These are phyloP conservation scores for Lecanicillium sp. DNA, from an alignment of 2,329 filamentous ascomycete species.

Conservation along the genomic window DNA sequence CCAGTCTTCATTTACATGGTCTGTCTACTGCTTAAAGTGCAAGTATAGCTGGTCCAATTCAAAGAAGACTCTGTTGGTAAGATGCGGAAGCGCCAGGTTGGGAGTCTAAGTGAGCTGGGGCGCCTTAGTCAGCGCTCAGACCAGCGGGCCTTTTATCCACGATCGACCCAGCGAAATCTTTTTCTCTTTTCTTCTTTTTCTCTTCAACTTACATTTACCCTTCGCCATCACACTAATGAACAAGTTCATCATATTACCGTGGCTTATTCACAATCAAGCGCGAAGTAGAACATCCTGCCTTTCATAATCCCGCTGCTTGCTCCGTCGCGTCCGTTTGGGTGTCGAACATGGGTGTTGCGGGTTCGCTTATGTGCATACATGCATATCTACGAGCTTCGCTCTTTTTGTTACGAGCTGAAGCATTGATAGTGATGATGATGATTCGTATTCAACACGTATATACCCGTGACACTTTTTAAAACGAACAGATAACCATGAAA, in stretches of 20 bases:
- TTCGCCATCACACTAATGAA: constrained; percentile 33
- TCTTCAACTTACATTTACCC: constrained; percentile 43
- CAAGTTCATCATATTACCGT: constrained; percentile 25
- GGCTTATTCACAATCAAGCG: constrained; percentile 40
- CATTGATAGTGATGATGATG: neutral
- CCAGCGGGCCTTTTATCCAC: constrained; percentile 3
- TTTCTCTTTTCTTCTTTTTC: constrained; percentile 31
- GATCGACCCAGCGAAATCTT: constrained; percentile 11
- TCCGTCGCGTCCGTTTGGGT: constrained; percentile 23
- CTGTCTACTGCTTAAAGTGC: no score
- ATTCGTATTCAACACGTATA: constrained; percentile 12
- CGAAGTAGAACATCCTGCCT: constrained; percentile 52
- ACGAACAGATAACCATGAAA: neutral
- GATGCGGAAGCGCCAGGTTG: no score
- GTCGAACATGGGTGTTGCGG: constrained; percentile 41
- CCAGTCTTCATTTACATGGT: no score
- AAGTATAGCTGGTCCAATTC: no score
- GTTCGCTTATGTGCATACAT: constrained; percentile 61
- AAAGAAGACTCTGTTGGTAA: no score
- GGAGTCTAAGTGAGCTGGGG: no score
- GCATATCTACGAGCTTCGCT: neutral
- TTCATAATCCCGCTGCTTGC: constrained; percentile 56
- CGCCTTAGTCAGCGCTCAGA: constrained; percentile 9
- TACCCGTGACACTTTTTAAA: constrained; percentile 8
- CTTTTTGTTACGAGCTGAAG: neutral